Evolutionary conservation across 2,329 filamentous ascomycete genomes (phyloP).

Genomic region (Sphaerulina populicola): DNA sequence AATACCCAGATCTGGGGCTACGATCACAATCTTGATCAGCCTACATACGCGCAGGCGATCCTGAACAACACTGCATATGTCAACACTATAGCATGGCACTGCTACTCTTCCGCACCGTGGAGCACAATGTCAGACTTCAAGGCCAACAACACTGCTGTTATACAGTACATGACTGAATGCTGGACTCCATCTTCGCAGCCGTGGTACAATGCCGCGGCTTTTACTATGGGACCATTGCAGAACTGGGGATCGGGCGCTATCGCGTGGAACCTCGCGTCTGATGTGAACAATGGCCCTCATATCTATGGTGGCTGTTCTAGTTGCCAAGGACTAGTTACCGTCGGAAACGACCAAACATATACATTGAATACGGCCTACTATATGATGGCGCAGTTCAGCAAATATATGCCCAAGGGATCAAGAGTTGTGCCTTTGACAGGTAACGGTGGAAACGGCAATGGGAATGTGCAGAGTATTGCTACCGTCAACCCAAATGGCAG

Average conservation of each 20-base stretch:
- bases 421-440: slow-evolving; percentile 12
- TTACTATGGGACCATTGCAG: slow-evolving; percentile 20
- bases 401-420: slow-evolving; percentile 16
- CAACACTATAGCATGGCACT: slow-evolving; percentile 21
- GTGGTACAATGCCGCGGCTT: slow-evolving; percentile 18
- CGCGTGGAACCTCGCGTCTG: slow-evolving; percentile 18
- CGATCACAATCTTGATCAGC: slow-evolving; percentile 19
- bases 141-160: slow-evolving; percentile 12
- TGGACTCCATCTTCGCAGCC: slow-evolving; percentile 15
- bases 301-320: slow-evolving; percentile 12
- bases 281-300: slow-evolving; percentile 15
- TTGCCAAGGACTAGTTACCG: slow-evolving; percentile 17
- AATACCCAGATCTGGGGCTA: slow-evolving; percentile 18
- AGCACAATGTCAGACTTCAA: slow-evolving; percentile 16
- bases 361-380: slow-evolving; percentile 19
- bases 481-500: slow-evolving; percentile 17
- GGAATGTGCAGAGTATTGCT: slow-evolving; percentile 13
- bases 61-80: slow-evolving; percentile 15
- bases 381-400: slow-evolving; percentile 20
- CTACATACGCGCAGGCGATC: slow-evolving; percentile 15
- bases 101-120: slow-evolving; percentile 17
- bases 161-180: slow-evolving; percentile 22
- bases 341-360: slow-evolving; percentile 13
- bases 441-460: slow-evolving; percentile 1
- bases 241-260: slow-evolving; percentile 20